Percentiles rank a stretch among this genome's conserved stretches.
These are phyloP conservation scores for Alternaria alternata DNA, from an alignment of 2,329 filamentous ascomycete species.

Conservation along the genomic window DNA sequence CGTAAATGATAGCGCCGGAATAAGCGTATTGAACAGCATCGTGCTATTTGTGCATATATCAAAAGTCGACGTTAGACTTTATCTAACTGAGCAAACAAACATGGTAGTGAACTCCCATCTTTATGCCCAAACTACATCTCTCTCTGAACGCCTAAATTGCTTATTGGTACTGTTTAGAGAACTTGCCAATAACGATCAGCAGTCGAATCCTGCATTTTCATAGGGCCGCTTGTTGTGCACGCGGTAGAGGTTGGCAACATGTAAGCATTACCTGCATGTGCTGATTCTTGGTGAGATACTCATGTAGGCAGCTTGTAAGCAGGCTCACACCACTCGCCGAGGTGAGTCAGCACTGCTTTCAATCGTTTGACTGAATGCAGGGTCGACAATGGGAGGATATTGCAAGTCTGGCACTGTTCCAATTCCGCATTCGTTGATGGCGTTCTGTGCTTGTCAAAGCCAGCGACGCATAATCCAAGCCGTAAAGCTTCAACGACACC, in stretches of 20 bases:
- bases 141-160: not conserved
- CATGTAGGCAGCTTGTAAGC: not conserved
- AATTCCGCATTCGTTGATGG: not conserved
- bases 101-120: not conserved
- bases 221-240: not conserved
- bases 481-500: not conserved
- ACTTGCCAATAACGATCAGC: not conserved
- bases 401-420: not conserved
- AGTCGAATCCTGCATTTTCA: not conserved
- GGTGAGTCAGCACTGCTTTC: fast-evolving
- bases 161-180: not conserved
- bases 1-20: not conserved
- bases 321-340: not conserved
- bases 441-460: not conserved
- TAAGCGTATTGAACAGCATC: not conserved
- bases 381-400: not conserved
- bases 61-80: not conserved
- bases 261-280: not conserved
- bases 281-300: not conserved
- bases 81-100: not conserved
- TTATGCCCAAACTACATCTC: not conserved
- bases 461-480: not conserved
- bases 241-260: not conserved
- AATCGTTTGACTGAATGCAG: not conserved
- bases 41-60: not conserved